Evolutionary conservation across 345 rosid genomes (phyloP).

Genomic region (Hibiscus trionum): DNA sequence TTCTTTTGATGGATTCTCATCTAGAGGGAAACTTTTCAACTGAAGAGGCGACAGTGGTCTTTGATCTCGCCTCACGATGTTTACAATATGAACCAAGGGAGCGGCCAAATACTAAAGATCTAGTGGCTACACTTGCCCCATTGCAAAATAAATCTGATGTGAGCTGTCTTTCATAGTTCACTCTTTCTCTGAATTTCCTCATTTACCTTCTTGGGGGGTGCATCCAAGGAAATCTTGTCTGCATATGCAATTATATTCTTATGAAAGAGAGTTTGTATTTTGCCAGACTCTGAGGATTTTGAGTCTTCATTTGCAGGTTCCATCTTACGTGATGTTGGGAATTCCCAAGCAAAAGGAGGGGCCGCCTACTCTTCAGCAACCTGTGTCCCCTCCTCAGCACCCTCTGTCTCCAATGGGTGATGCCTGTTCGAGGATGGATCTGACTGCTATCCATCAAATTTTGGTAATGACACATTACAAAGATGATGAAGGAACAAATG

Average conservation of each 20-base stretch:
- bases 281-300: neutral
- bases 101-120: conserved; percentile 70
- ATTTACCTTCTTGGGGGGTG: neutral
- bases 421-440: conserved; percentile 78
- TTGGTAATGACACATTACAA: neutral
- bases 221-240: neutral
- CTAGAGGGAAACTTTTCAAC: conserved; percentile 80
- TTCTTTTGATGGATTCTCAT: conserved; percentile 71
- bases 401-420: conserved; percentile 68
- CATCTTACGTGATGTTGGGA: conserved; percentile 72
- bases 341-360: conserved; percentile 63
- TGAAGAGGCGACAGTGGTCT: conserved; percentile 54
- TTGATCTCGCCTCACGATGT: conserved; percentile 63
- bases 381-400: conserved; percentile 28
- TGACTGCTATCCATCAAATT: conserved; percentile 65
- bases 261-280: neutral
- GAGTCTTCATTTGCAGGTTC: conserved; percentile 36
- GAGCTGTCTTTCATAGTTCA: conserved; percentile 28
- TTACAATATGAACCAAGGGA: conserved; percentile 91
- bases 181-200: neutral
- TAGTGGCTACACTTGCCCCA: conserved; percentile 54
- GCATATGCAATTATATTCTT: neutral
- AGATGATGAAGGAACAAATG: conserved; percentile 44
- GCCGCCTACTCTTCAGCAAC: conserved; percentile 26
- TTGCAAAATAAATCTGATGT: conserved; percentile 62